These are phyloP conservation scores for Mycena pura DNA, from an alignment of 768 basidiomycete species.

Conservation along the genomic window DNA sequence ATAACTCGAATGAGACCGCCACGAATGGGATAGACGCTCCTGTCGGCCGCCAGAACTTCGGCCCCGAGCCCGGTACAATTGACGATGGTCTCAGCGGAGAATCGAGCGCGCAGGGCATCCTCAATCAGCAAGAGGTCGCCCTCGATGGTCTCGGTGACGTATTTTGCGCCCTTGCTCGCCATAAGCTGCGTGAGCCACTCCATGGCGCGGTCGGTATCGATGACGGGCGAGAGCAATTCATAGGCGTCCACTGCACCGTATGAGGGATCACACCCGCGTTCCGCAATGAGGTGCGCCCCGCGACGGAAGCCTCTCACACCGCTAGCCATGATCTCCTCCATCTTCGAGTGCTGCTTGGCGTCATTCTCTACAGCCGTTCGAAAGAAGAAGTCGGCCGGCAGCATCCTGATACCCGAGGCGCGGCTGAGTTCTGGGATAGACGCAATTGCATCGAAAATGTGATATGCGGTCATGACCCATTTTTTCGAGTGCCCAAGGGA, in stretches of 20 bases:
- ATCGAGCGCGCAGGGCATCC: slow-evolving; percentile 32
- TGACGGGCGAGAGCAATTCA: slow-evolving; percentile 40
- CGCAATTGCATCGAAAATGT: slow-evolving; percentile 35
- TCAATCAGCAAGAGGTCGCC: slow-evolving; percentile 40
- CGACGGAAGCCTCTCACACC: slow-evolving; percentile 37
- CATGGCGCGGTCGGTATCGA: slow-evolving; percentile 47
- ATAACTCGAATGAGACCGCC: slow-evolving; percentile 45
- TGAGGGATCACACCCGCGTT: slow-evolving; percentile 35
- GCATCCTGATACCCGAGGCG: slow-evolving; percentile 40
- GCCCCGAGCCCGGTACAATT: slow-evolving; percentile 45
- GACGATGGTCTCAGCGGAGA: slow-evolving; percentile 39
- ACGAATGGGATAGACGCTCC: slow-evolving; percentile 42
- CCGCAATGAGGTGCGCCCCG: slow-evolving; percentile 29
- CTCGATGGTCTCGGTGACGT: slow-evolving; percentile 36
- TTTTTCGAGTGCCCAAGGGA: slow-evolving; percentile 41
- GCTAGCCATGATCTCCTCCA: slow-evolving; percentile 32
- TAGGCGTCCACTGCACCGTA: slow-evolving; percentile 44
- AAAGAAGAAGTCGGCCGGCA: slow-evolving; percentile 44
- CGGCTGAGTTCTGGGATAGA: slow-evolving; percentile 28
- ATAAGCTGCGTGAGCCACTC: slow-evolving; percentile 37
- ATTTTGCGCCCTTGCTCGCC: slow-evolving; percentile 35
- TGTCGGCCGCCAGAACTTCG: slow-evolving; percentile 40
- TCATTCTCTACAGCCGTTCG: slow-evolving; percentile 2
- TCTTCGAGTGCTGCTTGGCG: neutral
- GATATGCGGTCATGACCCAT: slow-evolving; percentile 46